Conservation (phyloP, 768 basidiomycete species). For the Aureoboletus auriporus region DNA sequence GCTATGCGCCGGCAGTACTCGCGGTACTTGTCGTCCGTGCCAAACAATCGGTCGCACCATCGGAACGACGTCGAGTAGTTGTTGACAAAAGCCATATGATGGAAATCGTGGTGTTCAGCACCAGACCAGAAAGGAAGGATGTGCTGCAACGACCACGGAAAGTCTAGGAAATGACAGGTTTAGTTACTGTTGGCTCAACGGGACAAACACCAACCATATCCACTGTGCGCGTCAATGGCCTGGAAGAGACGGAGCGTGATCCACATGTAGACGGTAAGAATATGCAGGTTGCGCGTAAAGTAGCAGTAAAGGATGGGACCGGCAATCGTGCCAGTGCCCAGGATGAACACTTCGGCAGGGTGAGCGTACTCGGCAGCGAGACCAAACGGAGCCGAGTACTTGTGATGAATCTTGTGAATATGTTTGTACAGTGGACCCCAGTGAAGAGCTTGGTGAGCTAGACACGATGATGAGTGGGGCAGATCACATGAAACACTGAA, state of each 20-base stretch:
- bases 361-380: conserved; percentile 98
- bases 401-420: conserved; percentile 97
- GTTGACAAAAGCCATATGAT: conserved; percentile 95
- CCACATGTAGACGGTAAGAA: conserved; percentile 92
- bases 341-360: conserved; percentile 92
- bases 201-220: conserved; percentile 65
- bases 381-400: conserved; percentile 95
- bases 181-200: background rate
- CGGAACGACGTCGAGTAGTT: conserved; percentile 94
- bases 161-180: conserved; percentile 47
- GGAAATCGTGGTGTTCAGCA: conserved; percentile 97
- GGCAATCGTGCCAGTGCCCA: conserved; percentile 86
- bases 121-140: conserved; percentile 96
- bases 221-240: conserved; percentile 95
- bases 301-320: conserved; percentile 86
- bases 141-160: conserved; percentile 95
- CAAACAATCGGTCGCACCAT: conserved; percentile 87
- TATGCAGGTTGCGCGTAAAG: conserved; percentile 73
- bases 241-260: conserved; percentile 93
- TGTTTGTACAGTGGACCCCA: conserved; percentile 81
- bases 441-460: conserved; percentile 89
- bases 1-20: conserved; percentile 68
- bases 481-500: background rate
- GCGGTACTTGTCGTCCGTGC: conserved; percentile 88
- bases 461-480: conserved; percentile 1